A percentile compares a stretch with the other conserved stretches of the same genome.
Evolutionary conservation across 768 basidiomycete species (phyloP).

Genomic region (Leccinum broughii): DNA sequence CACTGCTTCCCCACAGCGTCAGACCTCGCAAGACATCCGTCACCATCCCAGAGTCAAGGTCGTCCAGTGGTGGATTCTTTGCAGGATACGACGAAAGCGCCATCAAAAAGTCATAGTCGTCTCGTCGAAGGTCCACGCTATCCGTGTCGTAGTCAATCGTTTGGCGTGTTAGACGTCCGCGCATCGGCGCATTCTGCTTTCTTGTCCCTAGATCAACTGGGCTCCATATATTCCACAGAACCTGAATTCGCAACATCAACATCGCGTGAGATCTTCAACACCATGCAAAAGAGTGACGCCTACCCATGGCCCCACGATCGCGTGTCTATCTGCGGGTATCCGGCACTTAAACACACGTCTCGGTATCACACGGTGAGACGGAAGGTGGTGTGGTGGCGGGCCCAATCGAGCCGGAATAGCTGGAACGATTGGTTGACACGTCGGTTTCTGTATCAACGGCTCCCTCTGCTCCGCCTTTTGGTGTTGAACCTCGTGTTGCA

Average conservation of each 20-base stretch:
- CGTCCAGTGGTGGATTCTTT: conserved; percentile 41
- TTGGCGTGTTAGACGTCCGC: conserved; percentile 29
- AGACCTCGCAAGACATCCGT: conserved; percentile 48
- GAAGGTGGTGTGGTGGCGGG: conserved; percentile 44
- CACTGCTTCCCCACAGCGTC: conserved; percentile 43
- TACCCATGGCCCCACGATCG: conserved; percentile 55
- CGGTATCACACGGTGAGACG: conserved; percentile 51
- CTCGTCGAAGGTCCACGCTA: conserved; percentile 26
- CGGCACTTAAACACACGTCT: conserved; percentile 42
- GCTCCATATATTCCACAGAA: conserved; percentile 45
- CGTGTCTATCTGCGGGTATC: conserved; percentile 55
- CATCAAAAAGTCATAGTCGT: conserved; percentile 55
- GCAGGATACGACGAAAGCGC: conserved; percentile 43
- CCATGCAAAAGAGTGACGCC: conserved; percentile 17
- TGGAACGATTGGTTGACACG: conserved; percentile 36
- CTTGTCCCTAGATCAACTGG: conserved; percentile 36
- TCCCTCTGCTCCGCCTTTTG: conserved; percentile 22
- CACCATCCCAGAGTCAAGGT: conserved; percentile 49
- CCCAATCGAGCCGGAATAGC: conserved; percentile 34
- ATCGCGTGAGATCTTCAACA: conserved; percentile 2
- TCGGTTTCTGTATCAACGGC: conserved; percentile 28
- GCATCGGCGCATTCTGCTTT: conserved; percentile 46
- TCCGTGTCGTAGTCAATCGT: conserved; percentile 13
- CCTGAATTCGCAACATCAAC: conserved; percentile 32
- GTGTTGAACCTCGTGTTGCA: conserved; percentile 49